Evolutionary conservation across 2,329 filamentous ascomycete genomes (phyloP), one percentile per base, ranked within the genome.

Genomic region (Chaetomiaceae sp.): DNA sequence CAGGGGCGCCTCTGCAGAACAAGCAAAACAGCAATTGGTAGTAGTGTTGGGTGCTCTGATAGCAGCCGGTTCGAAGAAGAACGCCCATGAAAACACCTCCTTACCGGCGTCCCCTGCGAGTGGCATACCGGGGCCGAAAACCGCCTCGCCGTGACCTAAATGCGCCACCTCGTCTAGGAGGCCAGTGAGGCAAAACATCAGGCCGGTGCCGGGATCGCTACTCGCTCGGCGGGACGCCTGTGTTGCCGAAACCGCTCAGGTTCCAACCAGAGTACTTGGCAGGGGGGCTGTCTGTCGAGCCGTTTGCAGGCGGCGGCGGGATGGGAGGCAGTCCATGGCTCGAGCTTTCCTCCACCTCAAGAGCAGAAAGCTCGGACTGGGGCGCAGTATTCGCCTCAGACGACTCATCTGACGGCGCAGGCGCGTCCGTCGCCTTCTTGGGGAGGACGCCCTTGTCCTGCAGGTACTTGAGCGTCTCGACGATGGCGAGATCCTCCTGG

Each of bases 391-490:
- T 40, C 22, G 33, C 22, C 15, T 49, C 49, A 12, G 47, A 42
- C 43, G 60, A 55, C 5, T 56, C 51, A 41, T 57, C 62, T 19
- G 57, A 48, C 12, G 56, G n/a, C n/a, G n/a, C 47, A n/a, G 55
- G 29, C 32, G 45, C 48, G 33, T 38, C 38, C 12, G 52, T 43
- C n/a, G 50, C 39, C 60, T 61, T 64, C n/a, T 54, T 55, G 43
- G 66, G 62, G 62, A 79, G 69, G 40, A 76, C 61, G n/a, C 76
- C 77, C 60, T 74, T 79, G 36, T 80, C 70, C 54, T 79, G 76
- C 50, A 84, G 71, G 56, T 83, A 81, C 56, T 83, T 76, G 51
- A 84, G 79, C 6, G 78, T 80, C 61, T 81, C 77, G 43, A 84
- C 72, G 51, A 84, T 76, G 8, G 79, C 76, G 55, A 83, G 68